Percentiles rank a stretch among this genome's conserved stretches.
phyloP scores from a whole-genome alignment of 139 green algal species.

The Dunaliella primolecta region DNA sequence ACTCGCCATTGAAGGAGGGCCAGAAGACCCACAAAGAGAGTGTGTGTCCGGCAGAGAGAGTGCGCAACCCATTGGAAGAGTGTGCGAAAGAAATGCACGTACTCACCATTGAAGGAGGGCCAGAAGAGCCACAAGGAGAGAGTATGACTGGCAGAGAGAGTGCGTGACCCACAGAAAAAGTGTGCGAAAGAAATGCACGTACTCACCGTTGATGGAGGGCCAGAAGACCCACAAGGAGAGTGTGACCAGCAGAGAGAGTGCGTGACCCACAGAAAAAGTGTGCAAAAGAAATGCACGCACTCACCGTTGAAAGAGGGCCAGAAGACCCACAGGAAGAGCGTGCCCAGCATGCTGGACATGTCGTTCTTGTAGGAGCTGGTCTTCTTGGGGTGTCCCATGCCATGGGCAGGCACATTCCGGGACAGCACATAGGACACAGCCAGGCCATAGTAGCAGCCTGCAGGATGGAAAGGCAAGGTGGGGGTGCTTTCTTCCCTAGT shows the following conservation, averaged over 20 bases:
- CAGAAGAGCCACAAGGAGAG: slow-evolving; percentile 27
- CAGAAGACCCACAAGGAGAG: no score
- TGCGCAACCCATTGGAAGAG: no score
- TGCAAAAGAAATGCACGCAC: no score
- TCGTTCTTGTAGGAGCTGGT: slow-evolving; percentile 30
- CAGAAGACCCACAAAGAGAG: slow-evolving; percentile 55
- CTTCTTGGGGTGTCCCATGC: slow-evolving; percentile 34
- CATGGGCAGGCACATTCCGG: slow-evolving; percentile 5
- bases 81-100: no score
- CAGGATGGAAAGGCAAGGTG: background rate
- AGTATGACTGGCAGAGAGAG: no score
- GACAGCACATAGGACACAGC: slow-evolving; percentile 5
- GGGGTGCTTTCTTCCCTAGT: background rate
- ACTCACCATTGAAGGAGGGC: slow-evolving; percentile 57
- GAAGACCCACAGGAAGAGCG: slow-evolving; percentile 53
- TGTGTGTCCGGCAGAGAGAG: no score
- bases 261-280: no score
- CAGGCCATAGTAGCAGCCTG: slow-evolving; percentile 14
- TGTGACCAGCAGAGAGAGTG: no score
- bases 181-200: no score
- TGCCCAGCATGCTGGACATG: slow-evolving; percentile 45
- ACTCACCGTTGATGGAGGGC: slow-evolving; percentile 56
- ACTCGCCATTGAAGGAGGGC: slow-evolving; percentile 56
- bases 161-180: no score
- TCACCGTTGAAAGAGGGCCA: slow-evolving; percentile 62